Evolutionary conservation across 371 early-diverging fungal genomes (phyloP).

Genomic region (Mucor lusitanicus): DNA sequence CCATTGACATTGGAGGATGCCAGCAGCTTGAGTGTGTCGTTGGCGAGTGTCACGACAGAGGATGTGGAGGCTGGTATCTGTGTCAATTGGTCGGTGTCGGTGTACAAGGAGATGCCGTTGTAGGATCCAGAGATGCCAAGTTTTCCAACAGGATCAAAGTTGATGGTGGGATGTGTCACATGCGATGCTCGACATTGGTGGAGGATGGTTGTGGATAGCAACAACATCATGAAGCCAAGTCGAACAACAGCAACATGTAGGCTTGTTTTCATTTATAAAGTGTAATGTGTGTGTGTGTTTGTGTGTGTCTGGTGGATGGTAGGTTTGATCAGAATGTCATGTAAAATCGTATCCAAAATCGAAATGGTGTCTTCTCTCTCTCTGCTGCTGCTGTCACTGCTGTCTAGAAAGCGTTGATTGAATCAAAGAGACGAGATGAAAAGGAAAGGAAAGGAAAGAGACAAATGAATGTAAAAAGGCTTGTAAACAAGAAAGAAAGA

Average conservation of each 20-base stretch:
- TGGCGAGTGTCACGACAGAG: constrained; percentile 34
- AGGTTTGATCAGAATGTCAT: too few relatives aligned
- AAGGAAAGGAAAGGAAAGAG: background rate
- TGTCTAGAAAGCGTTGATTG: too few relatives aligned
- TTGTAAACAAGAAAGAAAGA: background rate
- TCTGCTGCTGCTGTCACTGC: too few relatives aligned
- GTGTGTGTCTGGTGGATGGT: too few relatives aligned
- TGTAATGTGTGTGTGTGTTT: background rate
- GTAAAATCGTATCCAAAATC: too few relatives aligned
- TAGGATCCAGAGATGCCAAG: constrained; percentile 47
- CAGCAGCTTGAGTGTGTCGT: constrained; percentile 38
- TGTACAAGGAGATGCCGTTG: constrained; percentile 44
- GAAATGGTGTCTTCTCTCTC: too few relatives aligned
- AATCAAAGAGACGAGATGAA: background rate
- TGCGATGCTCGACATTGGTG: constrained; percentile 21
- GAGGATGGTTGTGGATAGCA: background rate
- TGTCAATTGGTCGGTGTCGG: constrained; percentile 42
- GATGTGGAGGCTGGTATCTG: constrained; percentile 34
- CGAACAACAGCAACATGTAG: background rate
- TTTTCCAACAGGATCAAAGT: constrained; percentile 34
- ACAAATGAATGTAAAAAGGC: background rate
- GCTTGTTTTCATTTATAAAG: background rate
- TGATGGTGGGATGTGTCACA: constrained; percentile 38
- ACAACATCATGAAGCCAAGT: background rate
- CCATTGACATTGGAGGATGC: constrained; percentile 38